A percentile compares a stretch with the other conserved stretches of the same genome.
phyloP scores from a whole-genome alignment of 106 monocot genomes.

The Dendrobium chrysotoxum region DNA sequence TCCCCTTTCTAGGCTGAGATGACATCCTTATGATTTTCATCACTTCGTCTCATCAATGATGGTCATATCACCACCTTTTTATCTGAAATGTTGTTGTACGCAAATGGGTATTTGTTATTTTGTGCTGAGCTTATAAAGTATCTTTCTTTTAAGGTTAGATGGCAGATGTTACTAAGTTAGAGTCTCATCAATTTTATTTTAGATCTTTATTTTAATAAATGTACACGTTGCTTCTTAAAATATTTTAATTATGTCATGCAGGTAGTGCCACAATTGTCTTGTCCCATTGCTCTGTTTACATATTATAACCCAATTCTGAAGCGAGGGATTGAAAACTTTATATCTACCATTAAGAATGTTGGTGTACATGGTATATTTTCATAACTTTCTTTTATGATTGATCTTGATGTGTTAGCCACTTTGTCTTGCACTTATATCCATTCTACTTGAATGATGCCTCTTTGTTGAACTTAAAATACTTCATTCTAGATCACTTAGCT shows the following conservation, averaged over 20 bases:
- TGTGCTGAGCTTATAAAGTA: background rate
- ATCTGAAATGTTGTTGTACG: background rate
- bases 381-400: background rate
- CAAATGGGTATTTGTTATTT: background rate
- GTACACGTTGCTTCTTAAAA: background rate
- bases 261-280: conserved; percentile 82
- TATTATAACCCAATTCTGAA: conserved; percentile 98
- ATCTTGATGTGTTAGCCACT: background rate
- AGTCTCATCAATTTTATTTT: conserved; percentile 1
- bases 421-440: background rate
- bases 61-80: too few species aligned
- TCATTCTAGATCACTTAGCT: background rate
- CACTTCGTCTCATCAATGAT: too few species aligned
- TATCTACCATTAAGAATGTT: conserved; percentile 63
- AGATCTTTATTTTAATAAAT: background rate
- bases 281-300: conserved; percentile 80
- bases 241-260: conserved; percentile 11
- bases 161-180: background rate
- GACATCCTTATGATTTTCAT: too few species aligned
- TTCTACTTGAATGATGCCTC: background rate
- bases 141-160: background rate
- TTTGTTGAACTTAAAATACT: background rate
- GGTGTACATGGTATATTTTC: conserved; percentile 67
- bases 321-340: conserved; percentile 68
- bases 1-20: too few species aligned